Percentiles rank a stretch among this genome's conserved stretches.
phyloP scores from a whole-genome alignment of 306 rosid genomes.

The Crotalaria pallida region DNA sequence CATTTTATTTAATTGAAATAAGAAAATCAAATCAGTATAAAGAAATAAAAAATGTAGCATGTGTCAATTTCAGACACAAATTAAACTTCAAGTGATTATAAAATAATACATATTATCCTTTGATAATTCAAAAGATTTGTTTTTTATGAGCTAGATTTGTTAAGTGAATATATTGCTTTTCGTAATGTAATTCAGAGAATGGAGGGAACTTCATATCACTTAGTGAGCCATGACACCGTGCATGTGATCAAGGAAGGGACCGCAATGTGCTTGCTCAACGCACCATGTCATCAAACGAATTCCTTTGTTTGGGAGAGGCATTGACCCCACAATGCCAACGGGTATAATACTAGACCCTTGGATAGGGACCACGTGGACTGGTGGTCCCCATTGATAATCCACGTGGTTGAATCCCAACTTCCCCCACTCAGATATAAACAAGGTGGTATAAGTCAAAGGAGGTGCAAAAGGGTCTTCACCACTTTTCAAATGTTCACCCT shows the following conservation, averaged over 20 bases:
- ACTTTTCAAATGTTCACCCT: conserved; percentile 11
- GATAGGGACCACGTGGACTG: conserved; percentile 53
- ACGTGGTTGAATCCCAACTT: conserved; percentile 65
- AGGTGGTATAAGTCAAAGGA: conserved; percentile 40
- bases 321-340: conserved; percentile 48
- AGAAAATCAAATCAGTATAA: no score
- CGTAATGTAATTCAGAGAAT: no score
- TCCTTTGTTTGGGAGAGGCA: conserved; percentile 46
- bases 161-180: no score
- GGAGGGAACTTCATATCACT: background rate
- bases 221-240: conserved; percentile 1
- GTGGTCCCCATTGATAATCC: conserved; percentile 67
- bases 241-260: conserved; percentile 39
- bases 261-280: conserved; percentile 41
- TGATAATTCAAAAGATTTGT: no score
- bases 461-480: conserved; percentile 58
- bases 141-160: no score
- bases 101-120: no score
- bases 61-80: no score
- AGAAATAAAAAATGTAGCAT: no score
- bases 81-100: no score
- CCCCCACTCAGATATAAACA: conserved; percentile 79
- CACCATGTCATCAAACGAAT: conserved; percentile 75
- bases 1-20: no score
- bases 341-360: conserved; percentile 56